Conservation (phyloP, 2,329 filamentous ascomycete species). For the Hortaea werneckii region DNA sequence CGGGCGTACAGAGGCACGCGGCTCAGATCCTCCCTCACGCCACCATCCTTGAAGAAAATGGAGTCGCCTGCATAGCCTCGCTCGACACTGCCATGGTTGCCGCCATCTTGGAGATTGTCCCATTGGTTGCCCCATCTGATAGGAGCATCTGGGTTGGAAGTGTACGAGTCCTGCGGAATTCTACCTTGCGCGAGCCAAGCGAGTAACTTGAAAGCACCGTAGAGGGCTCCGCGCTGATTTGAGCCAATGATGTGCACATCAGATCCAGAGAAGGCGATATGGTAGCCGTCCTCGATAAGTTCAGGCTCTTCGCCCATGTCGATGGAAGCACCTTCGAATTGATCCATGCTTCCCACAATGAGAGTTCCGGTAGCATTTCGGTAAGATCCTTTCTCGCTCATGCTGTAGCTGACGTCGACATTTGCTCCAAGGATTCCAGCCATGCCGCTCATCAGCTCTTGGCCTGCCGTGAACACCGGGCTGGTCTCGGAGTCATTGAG, state of each 20-base stretch:
- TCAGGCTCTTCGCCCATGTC: slow-evolving; percentile 25
- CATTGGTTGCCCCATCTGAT: slow-evolving; percentile 65
- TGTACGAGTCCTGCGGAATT: slow-evolving; percentile 37
- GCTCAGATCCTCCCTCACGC: slow-evolving; percentile 48
- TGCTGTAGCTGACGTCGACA: slow-evolving; percentile 7
- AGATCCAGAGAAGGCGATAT: slow-evolving; percentile 40
- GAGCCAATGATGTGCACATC: slow-evolving; percentile 51
- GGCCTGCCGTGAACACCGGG: slow-evolving; percentile 50
- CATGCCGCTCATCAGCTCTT: slow-evolving; percentile 45
- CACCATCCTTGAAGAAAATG: slow-evolving; percentile 55
- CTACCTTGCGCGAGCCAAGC: slow-evolving; percentile 53
- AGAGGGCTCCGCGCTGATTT: slow-evolving; percentile 58
- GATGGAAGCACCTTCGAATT: slow-evolving; percentile 31
- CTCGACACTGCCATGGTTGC: slow-evolving; percentile 54
- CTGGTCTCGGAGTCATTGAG: slow-evolving; percentile 40
- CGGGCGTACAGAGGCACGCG: slow-evolving; percentile 54
- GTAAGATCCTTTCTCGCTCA: not conserved
- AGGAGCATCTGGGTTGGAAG: slow-evolving; percentile 48
- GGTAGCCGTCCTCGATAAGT: slow-evolving; percentile 51
- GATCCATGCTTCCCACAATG: slow-evolving; percentile 40
- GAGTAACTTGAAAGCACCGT: slow-evolving; percentile 60
- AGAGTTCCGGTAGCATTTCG: slow-evolving; percentile 19
- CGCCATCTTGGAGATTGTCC: slow-evolving; percentile 55
- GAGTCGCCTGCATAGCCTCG: slow-evolving; percentile 58
- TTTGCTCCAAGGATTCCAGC: slow-evolving; percentile 44